A percentile compares a stretch with the other conserved stretches of the same genome.
These are phyloP conservation scores for Amanita pallidorosea DNA, from an alignment of 768 basidiomycete genomes.

Conservation along the genomic window DNA sequence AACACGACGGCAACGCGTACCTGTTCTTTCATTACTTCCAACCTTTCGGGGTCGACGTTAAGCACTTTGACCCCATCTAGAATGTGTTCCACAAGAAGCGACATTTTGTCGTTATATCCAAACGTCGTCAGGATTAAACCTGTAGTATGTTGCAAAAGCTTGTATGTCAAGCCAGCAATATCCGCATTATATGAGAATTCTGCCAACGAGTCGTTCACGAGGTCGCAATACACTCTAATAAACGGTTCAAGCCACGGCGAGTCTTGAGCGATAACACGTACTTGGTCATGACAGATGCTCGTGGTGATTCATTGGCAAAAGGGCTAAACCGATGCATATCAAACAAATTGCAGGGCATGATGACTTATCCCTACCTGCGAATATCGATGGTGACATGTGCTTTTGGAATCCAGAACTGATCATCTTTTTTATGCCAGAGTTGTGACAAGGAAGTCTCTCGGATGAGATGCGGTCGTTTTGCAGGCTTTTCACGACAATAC, in stretches of 20 bases:
- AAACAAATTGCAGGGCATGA: background rate
- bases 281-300: constrained; percentile 66
- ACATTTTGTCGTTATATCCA: constrained; percentile 91
- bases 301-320: constrained; percentile 48
- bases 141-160: constrained; percentile 46
- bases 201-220: constrained; percentile 80
- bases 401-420: constrained; percentile 92
- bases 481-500: constrained; percentile 37
- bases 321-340: constrained; percentile 28
- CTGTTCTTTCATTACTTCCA: constrained; percentile 79
- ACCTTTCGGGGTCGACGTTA: constrained; percentile 55
- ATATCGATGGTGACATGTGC: constrained; percentile 70
- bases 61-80: constrained; percentile 58
- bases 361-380: constrained; percentile 40
- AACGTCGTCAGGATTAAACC: constrained; percentile 58
- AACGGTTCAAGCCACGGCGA: background rate
- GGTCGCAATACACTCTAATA: constrained; percentile 66
- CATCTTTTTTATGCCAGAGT: constrained; percentile 97
- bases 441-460: constrained; percentile 59
- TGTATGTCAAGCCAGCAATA: constrained; percentile 79
- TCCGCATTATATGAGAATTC: constrained; percentile 92
- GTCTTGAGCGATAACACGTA: constrained; percentile 16
- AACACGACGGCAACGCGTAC: constrained; percentile 26
- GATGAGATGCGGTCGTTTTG: constrained; percentile 66
- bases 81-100: constrained; percentile 62